Evolutionary conservation across 768 basidiomycete species (phyloP), one percentile per base, ranked within the genome.

Genomic region (Guyanaporus albipodus): DNA sequence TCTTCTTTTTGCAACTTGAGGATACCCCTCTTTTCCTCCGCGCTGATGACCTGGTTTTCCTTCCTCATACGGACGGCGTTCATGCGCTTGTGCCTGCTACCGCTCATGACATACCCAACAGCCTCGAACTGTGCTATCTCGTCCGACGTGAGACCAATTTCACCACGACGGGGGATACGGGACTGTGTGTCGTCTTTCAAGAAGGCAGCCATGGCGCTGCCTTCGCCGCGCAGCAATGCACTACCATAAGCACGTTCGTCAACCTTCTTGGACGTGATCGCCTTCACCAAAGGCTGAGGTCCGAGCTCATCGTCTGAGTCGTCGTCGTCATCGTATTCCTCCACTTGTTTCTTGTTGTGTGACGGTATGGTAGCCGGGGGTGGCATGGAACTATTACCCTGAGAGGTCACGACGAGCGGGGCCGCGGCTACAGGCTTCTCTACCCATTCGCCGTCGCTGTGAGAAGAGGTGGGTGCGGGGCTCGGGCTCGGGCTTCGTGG

Each of bases 1-100:
- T 99, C 96, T 66, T 97, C 95, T 63, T 75, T 87, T 70, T 97
- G 95, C 67, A 97, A 60, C 70, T 96, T 95, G 63, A 98, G 64
- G 48, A 98, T 94, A 28, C 91, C 90, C 27, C 96, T 72, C 76
- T 98, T 98, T 77, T 99, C 96, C 70, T 98, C 96, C 2, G 95
- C 93, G 58, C 87, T 91, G 64, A 99, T 99, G 53, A 98, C 94
- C 70, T 99, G 96, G 72, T 99, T 97, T 74, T 99, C 96, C 76
- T 98, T 98, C 62, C 95, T 75, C 83, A 99, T 89, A 50, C 96
- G 88, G 35, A 99, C 95, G 1, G 96, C 95, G 57, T 98, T 99
- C 96, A 99, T 99, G 67, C 92, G 78, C 54, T 88, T 79, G 67
- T 99, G 93, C 52, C 95, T 73, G 59, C 83, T 88, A 36, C 95